Evolutionary conservation across 1,284 basidiomycete species (phyloP), one percentile per base, ranked within the genome.

Genomic region (Cutaneotrichosporon curvatum): DNA sequence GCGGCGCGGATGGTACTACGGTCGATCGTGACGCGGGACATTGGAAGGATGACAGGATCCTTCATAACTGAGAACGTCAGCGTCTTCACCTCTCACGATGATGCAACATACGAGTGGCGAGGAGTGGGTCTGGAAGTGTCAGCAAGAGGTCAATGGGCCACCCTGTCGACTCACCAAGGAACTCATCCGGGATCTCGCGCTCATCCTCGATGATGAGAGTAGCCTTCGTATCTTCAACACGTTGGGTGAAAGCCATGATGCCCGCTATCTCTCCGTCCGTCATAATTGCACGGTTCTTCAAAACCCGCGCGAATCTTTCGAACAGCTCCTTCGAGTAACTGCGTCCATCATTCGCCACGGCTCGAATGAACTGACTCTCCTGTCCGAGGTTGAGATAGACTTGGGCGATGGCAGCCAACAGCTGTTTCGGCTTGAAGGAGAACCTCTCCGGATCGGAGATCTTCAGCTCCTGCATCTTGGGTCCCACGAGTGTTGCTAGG

Each of bases 151-250:
- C 23, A n/a, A n/a, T n/a, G n/a, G 21, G 15, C 20, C 14, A 39
- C 40, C 33, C 43, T 37, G 62, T n/a, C 8, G 25, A 65, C 80
- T 43, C 56, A 89, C 89, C 90, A 46, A 92, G 70, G 77, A 85
- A 98, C 65, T 98, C 94, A 49, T 99, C 95, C 0, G 95, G 95
- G 37, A 95, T 75, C 30, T 98, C 94, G 31, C 89, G 87, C 45
- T 98, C 94, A 62, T 97, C 95, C 50, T 76, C 78, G 12, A 83
- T 86, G 56, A 88, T 84, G 48, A 91, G 76, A 28, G 77, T 78
- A 14, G 77, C 78, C 67, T 83, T 87, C 48, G 82, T 81, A 59
- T 83, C 83, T 68, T 98, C 95, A 1, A 96, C 89, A 62, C 84
- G 84, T 35, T 75, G 75, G 4, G 89, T 82, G 66, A 99, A 88